phyloP scores from a whole-genome alignment of 1,139 yeast genomes.

The Geotrichum siamense region DNA sequence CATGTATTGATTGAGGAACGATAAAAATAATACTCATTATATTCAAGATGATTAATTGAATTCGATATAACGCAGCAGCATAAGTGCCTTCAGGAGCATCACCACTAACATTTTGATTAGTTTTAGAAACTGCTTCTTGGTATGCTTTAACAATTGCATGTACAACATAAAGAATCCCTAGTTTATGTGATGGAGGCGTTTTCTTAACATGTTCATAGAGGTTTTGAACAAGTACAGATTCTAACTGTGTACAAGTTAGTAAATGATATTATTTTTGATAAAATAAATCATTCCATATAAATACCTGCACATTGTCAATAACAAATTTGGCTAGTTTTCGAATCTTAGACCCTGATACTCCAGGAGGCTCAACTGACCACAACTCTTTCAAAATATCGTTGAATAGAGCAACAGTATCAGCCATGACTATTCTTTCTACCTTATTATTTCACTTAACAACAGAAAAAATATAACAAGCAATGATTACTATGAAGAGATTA shows the following conservation, averaged over 20 bases:
- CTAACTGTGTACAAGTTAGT: slow-evolving; percentile 25
- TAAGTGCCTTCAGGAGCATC: slow-evolving; percentile 59
- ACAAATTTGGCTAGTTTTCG: slow-evolving; percentile 77
- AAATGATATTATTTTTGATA: not conserved
- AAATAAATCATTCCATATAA: slow-evolving; percentile 16
- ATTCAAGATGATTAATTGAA: slow-evolving; percentile 31
- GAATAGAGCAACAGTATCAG: slow-evolving; percentile 47
- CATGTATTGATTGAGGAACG: slow-evolving; percentile 25
- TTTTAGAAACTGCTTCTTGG: slow-evolving; percentile 63
- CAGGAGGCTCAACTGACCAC: slow-evolving; percentile 73
- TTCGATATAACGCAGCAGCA: slow-evolving; percentile 57
- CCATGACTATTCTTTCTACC: slow-evolving; percentile 1
- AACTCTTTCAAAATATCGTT: slow-evolving; percentile 67
- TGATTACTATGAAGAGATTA: too few relatives aligned
- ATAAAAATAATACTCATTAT: slow-evolving; percentile 31
- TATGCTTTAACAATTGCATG: slow-evolving; percentile 88
- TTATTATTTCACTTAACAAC: too few relatives aligned
- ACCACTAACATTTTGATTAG: slow-evolving; percentile 40
- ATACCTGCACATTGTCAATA: slow-evolving; percentile 51
- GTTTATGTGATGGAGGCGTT: slow-evolving; percentile 73
- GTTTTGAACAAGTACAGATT: slow-evolving; percentile 51
- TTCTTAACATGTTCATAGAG: slow-evolving; percentile 64
- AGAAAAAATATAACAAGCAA: too few relatives aligned
- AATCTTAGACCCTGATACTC: slow-evolving; percentile 93
- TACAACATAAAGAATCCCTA: slow-evolving; percentile 84